Conservation (phyloP, 305 asterid species). For the Ilex paraguariensis region DNA sequence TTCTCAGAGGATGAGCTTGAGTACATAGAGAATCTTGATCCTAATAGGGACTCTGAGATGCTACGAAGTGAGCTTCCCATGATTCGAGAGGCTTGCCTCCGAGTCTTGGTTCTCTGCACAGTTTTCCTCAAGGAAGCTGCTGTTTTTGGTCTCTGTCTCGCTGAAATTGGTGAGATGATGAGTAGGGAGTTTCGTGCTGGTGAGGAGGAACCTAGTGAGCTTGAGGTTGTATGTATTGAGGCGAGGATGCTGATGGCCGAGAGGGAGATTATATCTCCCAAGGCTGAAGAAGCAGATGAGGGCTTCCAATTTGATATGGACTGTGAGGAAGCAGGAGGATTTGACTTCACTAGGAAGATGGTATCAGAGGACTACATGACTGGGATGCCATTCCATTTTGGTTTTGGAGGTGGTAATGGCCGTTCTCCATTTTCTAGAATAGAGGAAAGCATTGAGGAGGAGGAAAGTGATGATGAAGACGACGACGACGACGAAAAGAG, state of each 20-base stretch:
- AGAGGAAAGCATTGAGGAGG: constrained; percentile 74
- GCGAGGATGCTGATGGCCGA: constrained; percentile 61
- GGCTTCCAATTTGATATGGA: constrained; percentile 72
- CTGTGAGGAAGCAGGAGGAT: constrained; percentile 52
- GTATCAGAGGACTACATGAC: constrained; percentile 30
- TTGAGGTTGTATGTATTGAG: constrained; percentile 81
- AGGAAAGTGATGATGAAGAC: constrained; percentile 33
- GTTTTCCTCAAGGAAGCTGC: constrained; percentile 88
- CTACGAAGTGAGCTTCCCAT: constrained; percentile 74
- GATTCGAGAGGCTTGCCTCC: constrained; percentile 92
- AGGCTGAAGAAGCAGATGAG: constrained; percentile 37
- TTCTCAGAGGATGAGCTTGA: constrained; percentile 90
- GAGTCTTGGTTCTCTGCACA: constrained; percentile 72
- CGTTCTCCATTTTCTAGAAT: constrained; percentile 60
- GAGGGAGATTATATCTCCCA: constrained; percentile 49
- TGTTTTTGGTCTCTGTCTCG: constrained; percentile 72
- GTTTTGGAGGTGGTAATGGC: constrained; percentile 43
- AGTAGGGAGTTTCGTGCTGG: constrained; percentile 80
- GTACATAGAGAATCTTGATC: constrained; percentile 69
- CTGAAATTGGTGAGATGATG: constrained; percentile 99
- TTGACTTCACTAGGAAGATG: constrained; percentile 22
- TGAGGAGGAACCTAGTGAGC: constrained; percentile 97
- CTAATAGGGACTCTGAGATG: constrained; percentile 66
- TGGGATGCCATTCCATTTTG: constrained; percentile 41
- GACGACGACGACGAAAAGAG: constrained; percentile 36